phyloP scores from a whole-genome alignment of 169 alveolate genomes.

The Plasmodium blacklocki region DNA sequence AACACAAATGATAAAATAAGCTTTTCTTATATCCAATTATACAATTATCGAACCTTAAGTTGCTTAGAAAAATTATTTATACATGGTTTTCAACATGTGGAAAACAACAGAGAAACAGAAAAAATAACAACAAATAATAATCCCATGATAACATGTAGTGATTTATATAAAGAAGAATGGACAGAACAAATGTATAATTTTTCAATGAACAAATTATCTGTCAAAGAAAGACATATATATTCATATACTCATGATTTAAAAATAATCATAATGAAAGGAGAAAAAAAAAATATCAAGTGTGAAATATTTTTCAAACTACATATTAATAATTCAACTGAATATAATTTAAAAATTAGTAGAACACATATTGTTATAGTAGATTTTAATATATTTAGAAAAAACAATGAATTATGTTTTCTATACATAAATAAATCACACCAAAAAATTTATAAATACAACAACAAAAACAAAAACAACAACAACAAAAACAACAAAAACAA shows the following conservation, averaged over 20 bases:
- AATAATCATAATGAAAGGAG: background rate
- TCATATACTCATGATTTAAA: constrained; percentile 49
- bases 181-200: constrained; percentile 8
- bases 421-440: background rate
- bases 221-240: constrained; percentile 10
- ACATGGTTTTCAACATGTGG: constrained; percentile 18
- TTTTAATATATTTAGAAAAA: constrained; percentile 57
- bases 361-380: constrained; percentile 27
- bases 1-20: background rate
- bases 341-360: background rate
- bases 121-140: background rate
- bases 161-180: constrained; percentile 48
- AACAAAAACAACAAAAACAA: background rate
- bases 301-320: constrained; percentile 26
- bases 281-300: constrained; percentile 17
- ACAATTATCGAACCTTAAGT: constrained; percentile 61
- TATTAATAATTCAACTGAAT: background rate
- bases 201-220: constrained; percentile 17
- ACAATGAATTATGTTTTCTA: constrained; percentile 70
- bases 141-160: constrained; percentile 43
- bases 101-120: constrained; percentile 2
- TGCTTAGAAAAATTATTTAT: constrained; percentile 73
- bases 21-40: constrained; percentile 25
- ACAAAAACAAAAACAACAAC: too few species aligned
- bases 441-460: background rate